phyloP scores from a whole-genome alignment of 2,329 filamentous ascomycete genomes.

The Botrytis deweyae region DNA sequence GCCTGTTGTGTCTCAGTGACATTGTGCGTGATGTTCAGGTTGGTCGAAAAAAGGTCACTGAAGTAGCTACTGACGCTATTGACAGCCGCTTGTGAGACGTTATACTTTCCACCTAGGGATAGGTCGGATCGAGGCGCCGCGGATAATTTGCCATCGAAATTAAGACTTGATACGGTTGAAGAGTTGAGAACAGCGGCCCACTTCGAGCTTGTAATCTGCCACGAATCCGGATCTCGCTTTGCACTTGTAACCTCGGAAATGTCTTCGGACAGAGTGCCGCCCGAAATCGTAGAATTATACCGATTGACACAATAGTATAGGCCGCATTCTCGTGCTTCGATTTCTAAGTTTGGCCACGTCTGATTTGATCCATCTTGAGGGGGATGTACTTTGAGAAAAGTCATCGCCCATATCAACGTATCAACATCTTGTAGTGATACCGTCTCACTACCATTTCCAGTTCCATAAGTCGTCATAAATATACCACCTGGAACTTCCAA shows the following conservation, averaged over 20 bases:
- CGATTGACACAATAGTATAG: constrained; percentile 8
- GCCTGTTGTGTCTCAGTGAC: constrained; percentile 9
- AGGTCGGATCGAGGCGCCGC: constrained; percentile 8
- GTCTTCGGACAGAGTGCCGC: neutral
- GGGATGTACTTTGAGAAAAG: constrained; percentile 3
- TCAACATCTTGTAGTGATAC: constrained; percentile 4
- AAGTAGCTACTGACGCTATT: constrained; percentile 8
- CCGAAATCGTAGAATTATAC: neutral
- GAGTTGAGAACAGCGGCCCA: constrained; percentile 11
- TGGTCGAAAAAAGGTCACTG: neutral
- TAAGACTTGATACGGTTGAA: constrained; percentile 5
- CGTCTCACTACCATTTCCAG: constrained; percentile 8
- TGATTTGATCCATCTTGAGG: neutral
- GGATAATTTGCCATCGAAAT: constrained; percentile 4
- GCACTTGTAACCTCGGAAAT: constrained; percentile 1
- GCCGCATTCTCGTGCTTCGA: constrained; percentile 12
- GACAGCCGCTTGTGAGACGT: constrained; percentile 1
- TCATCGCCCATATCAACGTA: constrained; percentile 9
- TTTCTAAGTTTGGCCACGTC: neutral
- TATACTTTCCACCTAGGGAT: constrained; percentile 1
- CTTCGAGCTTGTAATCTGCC: constrained; percentile 8
- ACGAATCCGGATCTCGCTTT: constrained; percentile 9
- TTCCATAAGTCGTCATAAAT: constrained; percentile 9
- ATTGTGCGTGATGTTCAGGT: constrained; percentile 2
- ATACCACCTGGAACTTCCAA: neutral